Base-by-base conservation (phyloP, 345 rosid genomes). In the Noccaea bulbosa region DNA sequence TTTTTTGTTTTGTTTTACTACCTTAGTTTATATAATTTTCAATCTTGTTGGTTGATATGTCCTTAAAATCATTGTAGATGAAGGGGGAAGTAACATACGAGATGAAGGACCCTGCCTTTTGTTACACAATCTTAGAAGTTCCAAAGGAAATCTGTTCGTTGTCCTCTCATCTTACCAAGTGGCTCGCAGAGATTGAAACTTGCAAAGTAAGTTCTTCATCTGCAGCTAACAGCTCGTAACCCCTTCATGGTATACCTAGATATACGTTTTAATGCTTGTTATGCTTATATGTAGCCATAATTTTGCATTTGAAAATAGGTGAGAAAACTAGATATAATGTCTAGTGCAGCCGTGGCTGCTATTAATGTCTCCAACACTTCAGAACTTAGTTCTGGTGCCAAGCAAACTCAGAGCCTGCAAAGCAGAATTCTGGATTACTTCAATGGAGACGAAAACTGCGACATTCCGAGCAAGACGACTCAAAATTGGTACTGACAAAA, bases 41-140 rank as follows among this genome's bases (percentile, higher is more conserved):
- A 50, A 59, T 2, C 34, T 44, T 44, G 8, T 47, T 64, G 6
- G 32, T 52, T 66, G 55, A 45, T 69, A 67, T 62, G 5, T 43
- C 73, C 44, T 73, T 79, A 39, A 40, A 65, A 51, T 60, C 76
- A 64, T 67, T 71, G 67, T 78, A 91, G 97, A 74, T 79, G 68
- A 86, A 82, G 72, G 94, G 97, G 69, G 96, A 93, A 82, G 81
- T 93, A 79, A 91, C 89, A 37, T 93, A 90, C 40, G 91, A 87
- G 74, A 43, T 73, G 72, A 93, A 87, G 81, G 94, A 93, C 71
- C 84, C 87, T 3, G 96, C 96, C 63, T 88, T 74, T 70, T 93
- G 88, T 80, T 93, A 83, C 81, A 83, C 76, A 65, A 74, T 86
- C 67, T 67, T 80, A 71, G 48, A 86, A 61, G 56, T 69, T 62